Conservation (phyloP, 257 asterid species). For the Solanum lycopersicoides region DNA sequence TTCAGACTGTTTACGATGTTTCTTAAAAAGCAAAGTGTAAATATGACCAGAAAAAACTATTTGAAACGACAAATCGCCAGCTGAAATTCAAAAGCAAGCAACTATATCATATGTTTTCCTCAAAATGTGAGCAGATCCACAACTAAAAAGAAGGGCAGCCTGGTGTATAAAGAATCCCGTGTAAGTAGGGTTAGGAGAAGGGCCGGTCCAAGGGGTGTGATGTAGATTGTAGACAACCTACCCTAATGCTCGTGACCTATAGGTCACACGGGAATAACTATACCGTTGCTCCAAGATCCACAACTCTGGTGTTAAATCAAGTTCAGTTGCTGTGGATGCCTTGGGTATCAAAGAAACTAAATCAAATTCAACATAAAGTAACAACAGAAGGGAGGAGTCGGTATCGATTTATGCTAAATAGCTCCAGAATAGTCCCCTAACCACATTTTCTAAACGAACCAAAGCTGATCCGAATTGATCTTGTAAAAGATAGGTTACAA, state of each 20-base stretch:
- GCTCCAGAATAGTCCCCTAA: background rate
- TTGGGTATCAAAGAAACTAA: background rate
- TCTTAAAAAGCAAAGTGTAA: no score
- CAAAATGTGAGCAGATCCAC: background rate
- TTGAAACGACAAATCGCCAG: background rate
- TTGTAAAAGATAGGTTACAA: background rate
- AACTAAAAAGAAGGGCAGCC: no score
- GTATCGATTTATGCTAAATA: no score
- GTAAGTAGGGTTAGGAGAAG: rapidly evolving
- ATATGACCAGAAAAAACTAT: no score
- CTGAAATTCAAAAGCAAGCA: background rate
- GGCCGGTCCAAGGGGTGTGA: background rate
- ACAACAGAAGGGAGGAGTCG: no score
- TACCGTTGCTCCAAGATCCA: background rate
- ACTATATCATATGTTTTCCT: background rate
- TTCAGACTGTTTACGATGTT: background rate
- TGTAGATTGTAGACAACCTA: background rate
- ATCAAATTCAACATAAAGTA: background rate
- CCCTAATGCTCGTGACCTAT: background rate
- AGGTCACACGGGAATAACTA: background rate
- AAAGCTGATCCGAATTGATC: background rate
- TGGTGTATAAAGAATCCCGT: no score
- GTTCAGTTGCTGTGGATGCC: background rate
- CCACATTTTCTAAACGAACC: background rate
- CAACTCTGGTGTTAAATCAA: background rate